Conservation (phyloP, 192 early-diverging fungal species). For the Linnemannia exigua region DNA sequence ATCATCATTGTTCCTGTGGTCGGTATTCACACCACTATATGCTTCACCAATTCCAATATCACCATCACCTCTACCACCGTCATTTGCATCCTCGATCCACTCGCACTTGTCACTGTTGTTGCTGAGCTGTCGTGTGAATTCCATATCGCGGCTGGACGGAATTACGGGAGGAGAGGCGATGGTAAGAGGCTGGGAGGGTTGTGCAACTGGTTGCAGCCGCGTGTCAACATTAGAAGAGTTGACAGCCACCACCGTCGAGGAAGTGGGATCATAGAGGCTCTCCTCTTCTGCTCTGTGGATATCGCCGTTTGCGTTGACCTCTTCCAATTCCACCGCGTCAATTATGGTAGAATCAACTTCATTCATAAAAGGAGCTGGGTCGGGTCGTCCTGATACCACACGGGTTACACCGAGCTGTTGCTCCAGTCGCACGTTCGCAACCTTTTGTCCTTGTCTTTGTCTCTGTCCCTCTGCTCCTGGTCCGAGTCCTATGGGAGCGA, state of each 20-base stretch:
- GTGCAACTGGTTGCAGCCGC: neutral
- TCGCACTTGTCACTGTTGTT: constrained; percentile 5
- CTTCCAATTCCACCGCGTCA: neutral
- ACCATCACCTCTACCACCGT: neutral
- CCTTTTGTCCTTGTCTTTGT: neutral
- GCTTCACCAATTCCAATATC: neutral
- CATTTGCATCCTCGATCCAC: constrained; percentile 11
- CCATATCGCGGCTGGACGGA: neutral
- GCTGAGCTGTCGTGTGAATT: neutral
- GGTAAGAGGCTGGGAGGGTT: neutral
- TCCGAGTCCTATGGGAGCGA: neutral
- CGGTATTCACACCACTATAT: constrained; percentile 1
- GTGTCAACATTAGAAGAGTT: neutral
- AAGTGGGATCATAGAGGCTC: neutral
- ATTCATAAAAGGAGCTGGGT: neutral
- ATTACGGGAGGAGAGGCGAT: neutral
- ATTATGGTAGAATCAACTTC: neutral
- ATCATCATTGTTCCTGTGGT: neutral
- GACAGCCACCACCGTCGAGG: neutral
- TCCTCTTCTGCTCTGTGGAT: neutral
- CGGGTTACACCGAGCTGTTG: neutral
- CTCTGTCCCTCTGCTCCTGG: neutral
- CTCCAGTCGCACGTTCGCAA: neutral
- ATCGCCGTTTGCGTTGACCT: neutral
- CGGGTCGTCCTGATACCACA: neutral